Conservation (phyloP, 257 asterid species). For the Echium plantagineum region DNA sequence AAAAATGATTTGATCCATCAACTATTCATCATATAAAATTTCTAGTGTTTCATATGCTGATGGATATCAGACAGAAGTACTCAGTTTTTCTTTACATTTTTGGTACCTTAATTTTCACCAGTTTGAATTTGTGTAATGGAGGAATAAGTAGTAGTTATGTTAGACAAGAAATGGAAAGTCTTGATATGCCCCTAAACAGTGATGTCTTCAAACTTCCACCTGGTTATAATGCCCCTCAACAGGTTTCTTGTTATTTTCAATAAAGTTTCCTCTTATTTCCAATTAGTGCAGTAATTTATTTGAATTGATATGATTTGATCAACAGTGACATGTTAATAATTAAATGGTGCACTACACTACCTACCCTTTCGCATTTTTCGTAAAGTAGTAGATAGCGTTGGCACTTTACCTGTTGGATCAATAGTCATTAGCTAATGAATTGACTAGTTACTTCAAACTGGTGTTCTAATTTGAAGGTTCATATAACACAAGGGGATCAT, state of each 20-base stretch:
- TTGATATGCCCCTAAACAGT: slow-evolving; percentile 54
- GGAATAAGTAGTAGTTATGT: slow-evolving; percentile 35
- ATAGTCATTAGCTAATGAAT: neutral
- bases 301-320: no score
- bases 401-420: no score
- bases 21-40: no score
- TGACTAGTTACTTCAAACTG: neutral
- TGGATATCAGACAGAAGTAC: neutral
- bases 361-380: no score
- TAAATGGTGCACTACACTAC: no score
- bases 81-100: slow-evolving; percentile 2
- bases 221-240: slow-evolving; percentile 60
- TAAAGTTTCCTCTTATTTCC: neutral
- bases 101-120: slow-evolving; percentile 11
- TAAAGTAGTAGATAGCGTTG: no score
- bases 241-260: slow-evolving; percentile 17
- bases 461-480: slow-evolving; percentile 37
- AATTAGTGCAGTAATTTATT: neutral
- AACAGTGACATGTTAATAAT: no score
- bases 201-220: slow-evolving; percentile 47
- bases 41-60: neutral
- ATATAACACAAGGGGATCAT: slow-evolving; percentile 64
- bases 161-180: slow-evolving; percentile 21
- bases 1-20: no score
- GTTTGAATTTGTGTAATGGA: slow-evolving; percentile 18